Conservation (phyloP, 1,284 basidiomycete genomes). For the Ceratobasidium sp. region DNA sequence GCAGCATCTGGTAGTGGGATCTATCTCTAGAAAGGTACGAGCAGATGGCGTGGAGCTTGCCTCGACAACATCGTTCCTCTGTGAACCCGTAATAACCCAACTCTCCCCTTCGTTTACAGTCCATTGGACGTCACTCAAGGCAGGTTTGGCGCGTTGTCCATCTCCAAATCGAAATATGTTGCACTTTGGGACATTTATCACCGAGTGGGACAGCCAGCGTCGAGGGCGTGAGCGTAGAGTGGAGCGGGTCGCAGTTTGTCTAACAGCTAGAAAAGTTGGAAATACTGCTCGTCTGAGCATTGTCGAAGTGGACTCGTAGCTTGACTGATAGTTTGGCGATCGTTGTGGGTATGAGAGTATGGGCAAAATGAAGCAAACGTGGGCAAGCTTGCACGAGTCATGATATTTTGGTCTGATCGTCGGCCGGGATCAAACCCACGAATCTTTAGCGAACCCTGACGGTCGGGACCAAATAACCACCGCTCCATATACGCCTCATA, state of each 20-base stretch:
- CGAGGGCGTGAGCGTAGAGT: neutral
- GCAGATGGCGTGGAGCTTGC: conserved; percentile 58
- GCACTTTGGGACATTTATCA: conserved; percentile 31
- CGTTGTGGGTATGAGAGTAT: too few relatives aligned
- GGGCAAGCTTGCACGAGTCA: neutral
- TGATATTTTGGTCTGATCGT: neutral
- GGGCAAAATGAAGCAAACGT: too few relatives aligned
- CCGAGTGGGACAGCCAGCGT: conserved; percentile 17
- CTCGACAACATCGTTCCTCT: conserved; percentile 71
- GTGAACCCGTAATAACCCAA: conserved; percentile 77
- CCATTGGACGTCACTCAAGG: conserved; percentile 72
- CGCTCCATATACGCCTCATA: neutral
- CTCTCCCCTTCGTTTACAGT: conserved; percentile 71
- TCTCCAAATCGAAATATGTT: conserved; percentile 43
- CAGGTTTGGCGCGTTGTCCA: conserved; percentile 56
- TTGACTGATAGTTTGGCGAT: too few relatives aligned
- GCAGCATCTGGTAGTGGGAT: conserved; percentile 67
- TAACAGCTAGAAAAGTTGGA: neutral
- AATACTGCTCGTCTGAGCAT: neutral
- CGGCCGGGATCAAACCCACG: neutral
- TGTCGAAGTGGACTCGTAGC: too few relatives aligned
- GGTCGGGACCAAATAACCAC: neutral
- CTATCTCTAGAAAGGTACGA: conserved; percentile 19
- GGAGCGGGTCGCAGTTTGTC: neutral
- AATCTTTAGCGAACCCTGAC: neutral